These are phyloP conservation scores for Rhipidocladum racemiflorum DNA, from an alignment of 176 grass and related monocot species.

Conservation along the genomic window DNA sequence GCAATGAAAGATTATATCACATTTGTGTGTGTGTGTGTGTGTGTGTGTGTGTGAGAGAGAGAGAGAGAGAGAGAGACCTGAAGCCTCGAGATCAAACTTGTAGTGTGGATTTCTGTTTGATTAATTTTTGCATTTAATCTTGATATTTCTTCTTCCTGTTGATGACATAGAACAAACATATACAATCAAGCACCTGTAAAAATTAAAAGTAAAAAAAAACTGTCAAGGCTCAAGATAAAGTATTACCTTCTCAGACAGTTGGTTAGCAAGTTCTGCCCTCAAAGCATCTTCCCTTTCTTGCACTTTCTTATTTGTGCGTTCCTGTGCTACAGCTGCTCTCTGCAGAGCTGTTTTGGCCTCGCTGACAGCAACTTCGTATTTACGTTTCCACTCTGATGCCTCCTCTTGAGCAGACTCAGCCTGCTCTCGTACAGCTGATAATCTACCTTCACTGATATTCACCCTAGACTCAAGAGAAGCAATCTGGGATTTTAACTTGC, in stretches of 20 bases:
- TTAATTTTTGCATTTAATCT: conserved; percentile 70
- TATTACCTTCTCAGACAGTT: conserved; percentile 75
- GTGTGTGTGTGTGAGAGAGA: background rate
- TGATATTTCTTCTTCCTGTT: conserved; percentile 82
- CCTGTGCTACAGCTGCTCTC: conserved; percentile 88
- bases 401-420: conserved; percentile 92
- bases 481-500: conserved; percentile 77
- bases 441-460: conserved; percentile 85
- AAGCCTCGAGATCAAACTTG: conserved; percentile 64
- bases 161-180: conserved; percentile 27
- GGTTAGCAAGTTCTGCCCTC: conserved; percentile 74
- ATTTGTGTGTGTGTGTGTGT: background rate
- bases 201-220: background rate
- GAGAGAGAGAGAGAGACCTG: conserved; percentile 43
- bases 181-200: background rate
- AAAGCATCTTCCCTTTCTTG: conserved; percentile 89
- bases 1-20: background rate
- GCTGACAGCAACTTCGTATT: conserved; percentile 70
- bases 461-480: conserved; percentile 68
- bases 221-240: background rate
- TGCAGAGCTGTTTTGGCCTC: conserved; percentile 88
- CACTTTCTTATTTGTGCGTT: conserved; percentile 86
- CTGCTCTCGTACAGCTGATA: conserved; percentile 86
- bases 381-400: conserved; percentile 93
- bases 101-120: conserved; percentile 69